Percentiles rank a stretch among this genome's conserved stretches.
Evolutionary conservation across 1,284 basidiomycete species (phyloP).

Genomic region (Rhodotorula sp.): DNA sequence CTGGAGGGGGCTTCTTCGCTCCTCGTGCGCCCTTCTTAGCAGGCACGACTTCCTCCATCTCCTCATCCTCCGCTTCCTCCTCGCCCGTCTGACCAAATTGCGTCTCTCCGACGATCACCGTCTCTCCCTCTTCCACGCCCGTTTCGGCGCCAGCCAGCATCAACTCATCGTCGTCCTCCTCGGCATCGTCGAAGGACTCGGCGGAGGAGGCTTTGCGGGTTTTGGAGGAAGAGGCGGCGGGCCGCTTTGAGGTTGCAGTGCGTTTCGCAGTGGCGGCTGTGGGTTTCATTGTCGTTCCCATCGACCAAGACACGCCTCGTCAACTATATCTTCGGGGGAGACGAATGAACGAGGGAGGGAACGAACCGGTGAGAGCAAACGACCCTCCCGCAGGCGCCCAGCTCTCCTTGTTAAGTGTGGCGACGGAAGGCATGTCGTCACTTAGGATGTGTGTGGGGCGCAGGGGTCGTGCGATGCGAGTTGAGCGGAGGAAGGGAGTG

Average conservation of each 20-base stretch:
- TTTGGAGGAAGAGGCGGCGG: neutral
- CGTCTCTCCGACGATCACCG: conserved; percentile 19
- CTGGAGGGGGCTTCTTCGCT: neutral
- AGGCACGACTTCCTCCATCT: neutral
- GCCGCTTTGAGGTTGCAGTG: neutral
- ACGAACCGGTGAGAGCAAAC: neutral
- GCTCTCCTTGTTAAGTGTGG: conserved; percentile 13
- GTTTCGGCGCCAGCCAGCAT: neutral
- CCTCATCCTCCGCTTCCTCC: neutral
- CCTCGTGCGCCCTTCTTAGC: conserved; percentile 1
- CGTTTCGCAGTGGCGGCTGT: neutral
- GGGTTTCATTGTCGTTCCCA: neutral
- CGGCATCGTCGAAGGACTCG: neutral
- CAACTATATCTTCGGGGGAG: neutral
- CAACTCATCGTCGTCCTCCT: conserved; percentile 11
- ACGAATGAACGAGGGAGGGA: neutral
- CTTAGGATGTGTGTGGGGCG: neutral
- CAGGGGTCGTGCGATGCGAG: neutral
- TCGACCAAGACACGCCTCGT: neutral
- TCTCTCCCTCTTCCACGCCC: conserved; percentile 11
- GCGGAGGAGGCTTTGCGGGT: neutral
- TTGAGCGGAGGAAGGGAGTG: neutral
- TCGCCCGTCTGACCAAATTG: conserved; percentile 1
- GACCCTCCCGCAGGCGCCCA: neutral
- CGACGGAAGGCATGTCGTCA: neutral